Evolutionary conservation across 2,329 filamentous ascomycete genomes (phyloP).

Genomic region (Raffaelea albimanens): DNA sequence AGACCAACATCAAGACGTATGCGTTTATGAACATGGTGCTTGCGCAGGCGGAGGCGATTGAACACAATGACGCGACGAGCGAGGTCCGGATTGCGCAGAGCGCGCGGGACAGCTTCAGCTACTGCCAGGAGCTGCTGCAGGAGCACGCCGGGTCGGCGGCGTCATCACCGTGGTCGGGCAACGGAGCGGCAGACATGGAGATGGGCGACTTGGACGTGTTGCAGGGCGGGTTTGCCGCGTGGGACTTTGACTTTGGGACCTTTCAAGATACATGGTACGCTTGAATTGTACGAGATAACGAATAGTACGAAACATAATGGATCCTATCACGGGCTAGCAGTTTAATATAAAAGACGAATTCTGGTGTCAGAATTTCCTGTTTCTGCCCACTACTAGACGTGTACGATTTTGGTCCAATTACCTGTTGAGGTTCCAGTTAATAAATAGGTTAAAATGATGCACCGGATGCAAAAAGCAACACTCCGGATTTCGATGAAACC

Average conservation of each 20-base stretch:
- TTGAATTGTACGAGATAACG: neutral
- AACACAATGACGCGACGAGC: constrained; percentile 13
- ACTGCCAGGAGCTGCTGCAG: constrained; percentile 21
- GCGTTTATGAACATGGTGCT: constrained; percentile 29
- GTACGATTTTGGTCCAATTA: too few relatives aligned
- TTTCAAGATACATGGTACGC: neutral
- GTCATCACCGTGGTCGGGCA: too few relatives aligned
- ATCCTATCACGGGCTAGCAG: too few relatives aligned
- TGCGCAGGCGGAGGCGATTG: constrained; percentile 28
- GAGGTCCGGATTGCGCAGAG: constrained; percentile 20
- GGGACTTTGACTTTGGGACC: too few relatives aligned
- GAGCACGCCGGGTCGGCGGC: neutral
- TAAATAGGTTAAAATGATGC: too few relatives aligned
- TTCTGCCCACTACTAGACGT: too few relatives aligned
- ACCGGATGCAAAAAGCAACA: too few relatives aligned
- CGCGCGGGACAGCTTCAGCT: constrained; percentile 23
- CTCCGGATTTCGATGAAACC: too few relatives aligned
- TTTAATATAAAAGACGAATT: too few relatives aligned
- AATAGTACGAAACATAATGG: neutral
- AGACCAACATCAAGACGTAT: constrained; percentile 34
- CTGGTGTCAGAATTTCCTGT: too few relatives aligned
- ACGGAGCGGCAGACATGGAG: neutral
- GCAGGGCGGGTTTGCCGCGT: too few relatives aligned
- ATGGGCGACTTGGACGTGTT: neutral
- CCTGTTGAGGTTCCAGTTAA: too few relatives aligned